Evolutionary conservation across 2,329 filamentous ascomycete genomes (phyloP), one percentile per base, ranked within the genome.

Genomic region (Aspergillus bombycis): DNA sequence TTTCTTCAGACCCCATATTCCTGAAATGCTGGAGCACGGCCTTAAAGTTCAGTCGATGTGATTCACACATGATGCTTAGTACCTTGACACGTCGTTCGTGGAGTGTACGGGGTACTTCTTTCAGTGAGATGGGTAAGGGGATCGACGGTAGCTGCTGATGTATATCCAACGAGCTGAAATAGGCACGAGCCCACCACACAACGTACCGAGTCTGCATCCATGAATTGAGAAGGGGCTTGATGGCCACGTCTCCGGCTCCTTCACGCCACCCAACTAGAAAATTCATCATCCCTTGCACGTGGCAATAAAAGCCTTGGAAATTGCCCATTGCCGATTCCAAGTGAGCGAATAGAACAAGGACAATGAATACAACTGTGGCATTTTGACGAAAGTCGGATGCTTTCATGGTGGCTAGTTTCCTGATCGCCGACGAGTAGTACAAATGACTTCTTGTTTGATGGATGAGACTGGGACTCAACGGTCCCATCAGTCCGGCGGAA

Each of bases 101-200:
- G 1, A 64, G 41, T 5, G 64, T 53, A 6, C 16, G 4, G 30
- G n/a, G 53, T 4, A 11, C 16, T 14, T 38, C 62, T 38, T 53
- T 21, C 6, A 68, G 56, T 0, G 57, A 32, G 12, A 7, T 41
- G 1, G 67, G 68, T 8, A 71, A 53, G 1, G 30, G 43, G 19
- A 69, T 61, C 4, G 68, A 36, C 0, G 68, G 67, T 1, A 68
- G 41, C 3, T 60, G 54, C 43, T 54, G 62, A 19, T 68, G 65
- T 9, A 72, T 48, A 19, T 71, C 62, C 3, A 69, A 10, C 0
- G 66, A 66, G 59, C 70, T 69, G 48, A 72, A 73, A 53, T 73
- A 71, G 16, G 62, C 60, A 7, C 71, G 70, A 14, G 70, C 70
- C 70, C 70, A 73, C 71, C 70, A 72, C 19, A 72, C 63, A 12